Evolutionary conservation across 768 basidiomycete species (phyloP).

Genomic region (Tulasnella sp.): DNA sequence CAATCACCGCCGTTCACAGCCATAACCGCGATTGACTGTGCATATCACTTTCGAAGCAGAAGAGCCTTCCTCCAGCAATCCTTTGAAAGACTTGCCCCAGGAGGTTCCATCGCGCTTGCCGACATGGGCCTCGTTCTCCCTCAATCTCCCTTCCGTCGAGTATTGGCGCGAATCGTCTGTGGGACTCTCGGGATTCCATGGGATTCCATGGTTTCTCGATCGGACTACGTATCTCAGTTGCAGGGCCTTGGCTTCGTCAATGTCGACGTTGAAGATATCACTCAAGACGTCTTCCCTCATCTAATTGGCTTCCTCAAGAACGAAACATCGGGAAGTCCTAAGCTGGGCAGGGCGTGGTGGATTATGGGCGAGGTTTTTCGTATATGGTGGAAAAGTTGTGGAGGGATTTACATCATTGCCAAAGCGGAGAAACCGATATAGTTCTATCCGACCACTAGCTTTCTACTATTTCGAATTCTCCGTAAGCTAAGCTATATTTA

Average conservation of each 20-base stretch:
- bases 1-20: slow-evolving; percentile 29
- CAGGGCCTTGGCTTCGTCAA: slow-evolving; percentile 40
- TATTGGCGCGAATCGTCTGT: slow-evolving; percentile 22
- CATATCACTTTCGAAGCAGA: slow-evolving; percentile 54
- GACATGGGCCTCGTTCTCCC: slow-evolving; percentile 42
- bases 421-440: slow-evolving; percentile 4
- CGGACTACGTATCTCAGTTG: slow-evolving; percentile 37
- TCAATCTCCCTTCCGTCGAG: not conserved
- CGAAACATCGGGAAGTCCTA: slow-evolving; percentile 11
- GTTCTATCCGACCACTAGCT: too few relatives aligned
- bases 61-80: slow-evolving; percentile 40
- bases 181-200: slow-evolving; percentile 34
- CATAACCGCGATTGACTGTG: slow-evolving; percentile 57
- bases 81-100: slow-evolving; percentile 34
- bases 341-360: slow-evolving; percentile 32
- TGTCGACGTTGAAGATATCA: slow-evolving; percentile 45
- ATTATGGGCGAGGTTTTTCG: slow-evolving; percentile 26
- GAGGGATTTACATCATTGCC: slow-evolving; percentile 14
- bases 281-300: slow-evolving; percentile 44
- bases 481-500: too few relatives aligned
- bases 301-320: slow-evolving; percentile 40
- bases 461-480: too few relatives aligned
- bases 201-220: slow-evolving; percentile 37
- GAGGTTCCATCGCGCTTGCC: slow-evolving; percentile 46
- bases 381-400: slow-evolving; percentile 12